Evolutionary conservation across 169 alveolate species (phyloP).

Genomic region (Plasmodium cynomolgi): DNA sequence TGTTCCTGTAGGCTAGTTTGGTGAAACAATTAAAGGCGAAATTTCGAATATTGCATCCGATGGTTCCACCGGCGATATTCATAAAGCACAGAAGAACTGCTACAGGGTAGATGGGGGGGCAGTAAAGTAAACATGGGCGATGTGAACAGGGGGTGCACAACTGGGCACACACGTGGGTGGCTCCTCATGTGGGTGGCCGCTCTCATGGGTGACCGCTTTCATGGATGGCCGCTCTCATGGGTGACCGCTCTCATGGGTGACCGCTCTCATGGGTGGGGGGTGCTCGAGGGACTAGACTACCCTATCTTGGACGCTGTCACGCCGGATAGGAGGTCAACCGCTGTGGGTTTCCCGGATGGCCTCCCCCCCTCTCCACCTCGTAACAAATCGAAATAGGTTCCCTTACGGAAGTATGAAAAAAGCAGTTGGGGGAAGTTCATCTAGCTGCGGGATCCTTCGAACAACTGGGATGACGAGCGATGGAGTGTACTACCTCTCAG

Average conservation of each 20-base stretch:
- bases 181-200: too few relatives aligned
- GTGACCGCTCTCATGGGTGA: too few relatives aligned
- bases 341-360: background rate
- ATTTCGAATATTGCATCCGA: conserved; percentile 6
- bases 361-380: background rate
- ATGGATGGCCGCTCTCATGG: too few relatives aligned
- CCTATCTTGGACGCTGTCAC: background rate
- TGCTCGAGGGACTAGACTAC: background rate
- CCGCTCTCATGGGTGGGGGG: too few relatives aligned
- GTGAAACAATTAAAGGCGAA: conserved; percentile 4
- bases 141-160: too few relatives aligned
- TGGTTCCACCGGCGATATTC: background rate
- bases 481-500: background rate
- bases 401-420: background rate
- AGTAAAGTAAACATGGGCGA: too few relatives aligned
- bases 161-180: background rate
- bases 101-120: background rate
- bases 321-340: background rate
- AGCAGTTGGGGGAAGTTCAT: background rate
- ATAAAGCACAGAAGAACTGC: conserved; percentile 19
- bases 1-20: conserved; percentile 22
- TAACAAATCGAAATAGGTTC: background rate
- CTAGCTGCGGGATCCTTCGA: background rate
- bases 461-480: background rate
- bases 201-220: too few relatives aligned